Evolutionary conservation across 129 eudicot species (phyloP).

Genomic region (Lonicera japonica): DNA sequence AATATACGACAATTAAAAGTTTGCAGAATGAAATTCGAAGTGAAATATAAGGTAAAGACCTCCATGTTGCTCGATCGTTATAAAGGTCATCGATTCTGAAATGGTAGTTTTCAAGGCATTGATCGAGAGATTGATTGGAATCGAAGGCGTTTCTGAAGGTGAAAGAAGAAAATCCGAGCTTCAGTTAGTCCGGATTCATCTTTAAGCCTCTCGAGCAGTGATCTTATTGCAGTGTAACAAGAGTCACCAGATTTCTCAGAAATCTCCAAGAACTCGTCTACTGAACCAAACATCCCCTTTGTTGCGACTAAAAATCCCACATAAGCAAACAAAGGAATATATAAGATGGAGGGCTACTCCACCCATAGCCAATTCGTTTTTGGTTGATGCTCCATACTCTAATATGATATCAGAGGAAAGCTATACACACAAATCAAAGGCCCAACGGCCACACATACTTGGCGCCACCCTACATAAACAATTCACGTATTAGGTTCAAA

Average conservation of each 20-base stretch:
- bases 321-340: too few species aligned
- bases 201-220: constrained; percentile 85
- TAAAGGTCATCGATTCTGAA: constrained; percentile 76
- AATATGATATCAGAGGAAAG: too few species aligned
- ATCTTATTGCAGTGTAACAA: constrained; percentile 80
- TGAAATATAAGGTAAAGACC: too few species aligned
- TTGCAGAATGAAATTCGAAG: too few species aligned
- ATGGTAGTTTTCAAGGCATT: constrained; percentile 65
- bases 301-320: constrained; percentile 34
- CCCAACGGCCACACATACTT: too few species aligned
- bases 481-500: too few species aligned
- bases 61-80: constrained; percentile 59
- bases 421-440: too few species aligned
- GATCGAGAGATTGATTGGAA: constrained; percentile 31
- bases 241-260: constrained; percentile 83
- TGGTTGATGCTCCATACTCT: too few species aligned
- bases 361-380: too few species aligned
- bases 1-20: too few species aligned
- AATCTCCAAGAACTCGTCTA: constrained; percentile 63
- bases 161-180: constrained; percentile 78
- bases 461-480: too few species aligned
- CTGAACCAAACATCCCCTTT: constrained; percentile 37
- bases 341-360: too few species aligned
- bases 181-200: constrained; percentile 59
- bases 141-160: constrained; percentile 62